Percentiles rank a stretch among this genome's conserved stretches.
Evolutionary conservation across 2,329 filamentous ascomycete species (phyloP).

Genomic region (Alternaria viburni): DNA sequence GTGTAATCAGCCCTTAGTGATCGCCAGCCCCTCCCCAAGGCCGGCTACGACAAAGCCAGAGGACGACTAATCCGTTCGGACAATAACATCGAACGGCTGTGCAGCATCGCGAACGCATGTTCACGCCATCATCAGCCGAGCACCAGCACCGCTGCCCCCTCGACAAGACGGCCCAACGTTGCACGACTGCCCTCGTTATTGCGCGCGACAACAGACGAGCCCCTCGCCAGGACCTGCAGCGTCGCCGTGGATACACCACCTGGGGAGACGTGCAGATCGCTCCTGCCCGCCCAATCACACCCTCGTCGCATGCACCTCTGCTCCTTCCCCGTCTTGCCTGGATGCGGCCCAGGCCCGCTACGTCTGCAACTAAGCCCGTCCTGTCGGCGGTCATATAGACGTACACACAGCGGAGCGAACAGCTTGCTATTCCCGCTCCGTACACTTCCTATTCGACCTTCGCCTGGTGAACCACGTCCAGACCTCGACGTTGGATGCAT

Average conservation of each 20-base stretch:
- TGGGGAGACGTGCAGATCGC: slow-evolving; percentile 26
- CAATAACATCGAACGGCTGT: neutral
- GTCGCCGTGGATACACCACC: slow-evolving; percentile 16
- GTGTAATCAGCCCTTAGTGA: slow-evolving; percentile 2
- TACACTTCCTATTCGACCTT: slow-evolving; percentile 30
- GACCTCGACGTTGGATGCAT: neutral
- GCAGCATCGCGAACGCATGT: slow-evolving; percentile 4
- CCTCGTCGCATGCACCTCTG: slow-evolving; percentile 13
- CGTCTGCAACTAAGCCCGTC: slow-evolving; percentile 24
- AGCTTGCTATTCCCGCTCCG: slow-evolving; percentile 14
- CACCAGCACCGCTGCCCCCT: neutral
- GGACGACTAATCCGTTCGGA: neutral
- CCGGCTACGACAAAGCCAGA: neutral
- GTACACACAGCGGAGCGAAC: slow-evolving; percentile 2
- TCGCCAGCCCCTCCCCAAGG: neutral
- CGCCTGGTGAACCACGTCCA: slow-evolving; percentile 18
- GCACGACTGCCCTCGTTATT: slow-evolving; percentile 12
- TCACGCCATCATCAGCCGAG: slow-evolving; percentile 22
- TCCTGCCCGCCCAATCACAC: slow-evolving; percentile 24
- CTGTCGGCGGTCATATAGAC: slow-evolving; percentile 12
- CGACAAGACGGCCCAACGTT: slow-evolving; percentile 9
- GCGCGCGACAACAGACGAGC: slow-evolving; percentile 10
- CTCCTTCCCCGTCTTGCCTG: slow-evolving; percentile 15
- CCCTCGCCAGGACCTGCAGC: slow-evolving; percentile 16
- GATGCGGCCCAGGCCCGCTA: slow-evolving; percentile 32